phyloP scores from a whole-genome alignment of 345 rosid genomes.

The Theobroma cacao region DNA sequence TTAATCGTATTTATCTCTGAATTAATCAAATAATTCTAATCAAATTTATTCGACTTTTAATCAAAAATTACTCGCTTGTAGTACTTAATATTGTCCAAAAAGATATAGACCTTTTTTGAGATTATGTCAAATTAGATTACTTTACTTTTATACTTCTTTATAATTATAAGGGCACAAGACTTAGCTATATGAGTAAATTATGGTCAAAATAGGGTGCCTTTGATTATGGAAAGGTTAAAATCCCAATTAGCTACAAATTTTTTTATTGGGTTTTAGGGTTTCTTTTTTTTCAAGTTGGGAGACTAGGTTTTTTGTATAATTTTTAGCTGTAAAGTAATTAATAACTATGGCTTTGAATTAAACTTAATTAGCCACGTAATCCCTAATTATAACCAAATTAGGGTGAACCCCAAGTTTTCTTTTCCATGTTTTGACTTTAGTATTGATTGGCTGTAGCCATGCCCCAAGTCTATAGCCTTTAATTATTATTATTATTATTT shows the following conservation, averaged over 20 bases:
- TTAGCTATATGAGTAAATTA: background rate
- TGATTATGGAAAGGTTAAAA: background rate
- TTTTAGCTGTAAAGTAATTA: background rate
- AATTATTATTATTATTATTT: too few species aligned
- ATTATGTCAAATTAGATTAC: background rate
- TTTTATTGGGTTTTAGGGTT: background rate
- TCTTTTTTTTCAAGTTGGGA: background rate
- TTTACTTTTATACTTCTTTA: background rate
- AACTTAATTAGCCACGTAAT: background rate
- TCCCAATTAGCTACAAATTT: background rate
- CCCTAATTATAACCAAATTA: background rate
- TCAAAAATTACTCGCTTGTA: too few species aligned
- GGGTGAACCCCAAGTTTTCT: background rate
- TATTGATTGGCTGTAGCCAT: background rate
- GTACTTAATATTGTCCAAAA: background rate
- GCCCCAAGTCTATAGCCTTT: background rate
- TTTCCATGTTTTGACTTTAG: background rate
- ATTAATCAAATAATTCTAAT: too few species aligned
- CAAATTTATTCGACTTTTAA: too few species aligned
- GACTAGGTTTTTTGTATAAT: background rate
- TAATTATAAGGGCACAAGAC: background rate
- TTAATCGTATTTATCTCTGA: too few species aligned
- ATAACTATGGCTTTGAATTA: background rate
- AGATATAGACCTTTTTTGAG: too few species aligned
- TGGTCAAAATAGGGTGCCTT: constrained; percentile 2